Conservation (phyloP, 2,329 filamentous ascomycete genomes). For the Hymenoscyphus fructigenus region DNA sequence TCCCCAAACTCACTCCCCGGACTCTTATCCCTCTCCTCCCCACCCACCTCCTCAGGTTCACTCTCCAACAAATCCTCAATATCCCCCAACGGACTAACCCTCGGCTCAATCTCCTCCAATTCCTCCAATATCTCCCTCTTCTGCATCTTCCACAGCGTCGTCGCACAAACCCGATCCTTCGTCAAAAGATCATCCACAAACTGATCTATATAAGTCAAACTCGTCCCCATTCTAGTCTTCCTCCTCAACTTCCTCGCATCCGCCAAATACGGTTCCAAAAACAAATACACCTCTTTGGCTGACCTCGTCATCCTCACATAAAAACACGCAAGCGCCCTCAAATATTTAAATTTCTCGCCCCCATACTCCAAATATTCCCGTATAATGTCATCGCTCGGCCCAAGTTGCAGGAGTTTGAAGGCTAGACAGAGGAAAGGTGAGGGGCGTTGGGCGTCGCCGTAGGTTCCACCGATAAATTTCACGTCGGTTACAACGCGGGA, state of each 20-base stretch:
- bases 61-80: slow-evolving; percentile 67
- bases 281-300: slow-evolving; percentile 75
- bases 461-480: slow-evolving; percentile 82
- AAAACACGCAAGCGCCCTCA: slow-evolving; percentile 85
- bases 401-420: slow-evolving; percentile 90
- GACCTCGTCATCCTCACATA: slow-evolving; percentile 88
- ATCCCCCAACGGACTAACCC: slow-evolving; percentile 79
- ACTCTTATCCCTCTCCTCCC: slow-evolving; percentile 20
- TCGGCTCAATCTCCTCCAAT: slow-evolving; percentile 79
- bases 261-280: slow-evolving; percentile 77
- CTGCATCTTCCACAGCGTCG: slow-evolving; percentile 89
- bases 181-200: slow-evolving; percentile 90
- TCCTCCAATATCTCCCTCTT: slow-evolving; percentile 82
- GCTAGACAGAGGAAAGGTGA: slow-evolving; percentile 91
- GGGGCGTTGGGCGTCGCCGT: slow-evolving; percentile 79
- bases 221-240: slow-evolving; percentile 70
- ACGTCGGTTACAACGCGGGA: slow-evolving; percentile 86
- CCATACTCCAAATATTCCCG: slow-evolving; percentile 76
- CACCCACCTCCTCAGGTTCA: slow-evolving; percentile 39
- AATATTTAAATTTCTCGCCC: slow-evolving; percentile 78
- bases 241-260: slow-evolving; percentile 83
- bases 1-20: slow-evolving; percentile 44
- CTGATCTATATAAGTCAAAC: slow-evolving; percentile 80
- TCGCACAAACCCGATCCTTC: slow-evolving; percentile 88
- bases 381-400: slow-evolving; percentile 75